A percentile compares a stretch with the other conserved stretches of the same genome.
phyloP scores from a whole-genome alignment of 441 rosid species.

The Francoa sonchifolia region DNA sequence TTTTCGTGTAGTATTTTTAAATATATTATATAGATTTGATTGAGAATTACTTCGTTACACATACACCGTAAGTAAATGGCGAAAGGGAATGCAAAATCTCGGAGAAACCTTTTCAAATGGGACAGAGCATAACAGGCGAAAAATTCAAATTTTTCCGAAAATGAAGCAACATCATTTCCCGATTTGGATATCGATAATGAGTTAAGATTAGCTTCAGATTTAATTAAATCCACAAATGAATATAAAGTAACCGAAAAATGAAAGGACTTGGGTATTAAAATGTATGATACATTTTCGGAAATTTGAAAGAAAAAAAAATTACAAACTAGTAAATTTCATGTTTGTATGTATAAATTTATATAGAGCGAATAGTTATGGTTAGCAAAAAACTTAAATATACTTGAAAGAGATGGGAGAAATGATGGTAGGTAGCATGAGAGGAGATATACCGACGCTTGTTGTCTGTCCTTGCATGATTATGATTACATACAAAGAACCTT shows the following conservation, averaged over 20 bases:
- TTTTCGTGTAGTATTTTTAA: neutral
- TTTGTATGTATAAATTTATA: neutral
- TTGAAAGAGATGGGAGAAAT: conserved; percentile 39
- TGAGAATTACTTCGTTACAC: no score
- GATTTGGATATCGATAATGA: conserved; percentile 17
- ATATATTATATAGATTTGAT: neutral
- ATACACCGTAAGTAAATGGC: conserved; percentile 29
- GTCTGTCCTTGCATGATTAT: conserved; percentile 23
- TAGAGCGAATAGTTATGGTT: conserved; percentile 28
- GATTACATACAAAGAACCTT: conserved; percentile 29
- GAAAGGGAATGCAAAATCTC: conserved; percentile 16
- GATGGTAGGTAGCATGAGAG: conserved; percentile 14
- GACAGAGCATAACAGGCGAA: conserved; percentile 4
- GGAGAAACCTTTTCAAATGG: conserved; percentile 20
- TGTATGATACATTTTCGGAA: neutral
- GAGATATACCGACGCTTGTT: conserved; percentile 18
- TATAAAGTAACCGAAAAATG: conserved; percentile 9
- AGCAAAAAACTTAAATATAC: conserved; percentile 19
- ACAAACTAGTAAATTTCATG: neutral
- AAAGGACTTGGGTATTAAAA: conserved; percentile 4
- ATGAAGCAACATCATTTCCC: conserved; percentile 1
- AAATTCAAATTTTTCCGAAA: no score
- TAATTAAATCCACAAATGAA: conserved; percentile 3
- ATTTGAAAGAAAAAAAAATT: neutral
- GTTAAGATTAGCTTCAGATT: conserved; percentile 18